Base-by-base conservation (phyloP, 257 asterid genomes). In the Gentiana macrophylla region DNA sequence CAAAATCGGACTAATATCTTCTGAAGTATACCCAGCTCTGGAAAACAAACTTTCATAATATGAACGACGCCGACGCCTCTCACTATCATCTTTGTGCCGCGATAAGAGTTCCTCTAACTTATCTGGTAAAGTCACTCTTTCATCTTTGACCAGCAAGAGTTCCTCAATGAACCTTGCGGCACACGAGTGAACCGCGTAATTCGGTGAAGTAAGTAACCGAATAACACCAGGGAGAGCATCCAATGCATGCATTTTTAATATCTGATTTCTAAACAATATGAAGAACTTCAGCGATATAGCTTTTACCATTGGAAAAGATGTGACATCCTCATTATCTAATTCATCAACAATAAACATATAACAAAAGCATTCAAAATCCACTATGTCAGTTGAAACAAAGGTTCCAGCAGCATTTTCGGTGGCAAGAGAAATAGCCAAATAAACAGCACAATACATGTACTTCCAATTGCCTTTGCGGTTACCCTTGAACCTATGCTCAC, bases 81-180 rank as follows among this genome's bases (percentile, higher is more conserved):
- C 24, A 24, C 24, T 0, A 24, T 24, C 24, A 24, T 0, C 1
- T 0, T 24, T 0, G 1, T 24, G 24, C 0, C 1, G 24, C 24
- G n/a, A n/a, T n/a, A 24, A 24, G 24, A 24, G 24, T 24, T 24
- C 24, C 24, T 24, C 24, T 24, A 0, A 0, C 24, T 0, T 24
- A 24, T 24, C 24, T 24, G 24, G 24, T 24, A 24, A 24, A 24
- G 24, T 24, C 24, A 24, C 80, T 15, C 83, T 89, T 44, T 75
- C 98, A 69, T 86, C 99, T 74, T 82, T 88, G 59, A 92, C 91
- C 62, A 89, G 73, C 66, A 92, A 69, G 57, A 88, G 94, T 65
- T 89, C 84, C 80, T 88, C 95, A 44, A 92, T 85, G 82, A 97
- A 92, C 77, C 86, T 88, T 50, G 99, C 94, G 24, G 94, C 94